These are phyloP conservation scores for Cercospora brassicicola DNA, from an alignment of 2,329 filamentous ascomycete species.

Conservation along the genomic window DNA sequence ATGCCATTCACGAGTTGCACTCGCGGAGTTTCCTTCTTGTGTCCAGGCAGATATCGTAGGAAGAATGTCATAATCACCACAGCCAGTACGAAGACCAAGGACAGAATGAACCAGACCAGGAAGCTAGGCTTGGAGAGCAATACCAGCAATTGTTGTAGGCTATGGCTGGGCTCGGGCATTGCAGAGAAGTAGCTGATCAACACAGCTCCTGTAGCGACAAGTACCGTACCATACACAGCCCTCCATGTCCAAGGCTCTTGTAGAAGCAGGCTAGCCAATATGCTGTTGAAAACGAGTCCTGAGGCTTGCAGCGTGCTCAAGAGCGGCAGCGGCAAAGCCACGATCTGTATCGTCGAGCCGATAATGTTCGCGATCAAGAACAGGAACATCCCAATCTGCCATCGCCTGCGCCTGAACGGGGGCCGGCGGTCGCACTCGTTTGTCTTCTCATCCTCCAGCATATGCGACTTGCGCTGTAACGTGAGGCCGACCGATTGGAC, in stretches of 20 bases:
- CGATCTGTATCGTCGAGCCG: conserved; percentile 96
- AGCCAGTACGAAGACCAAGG: conserved; percentile 69
- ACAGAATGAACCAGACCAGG: conserved; percentile 83
- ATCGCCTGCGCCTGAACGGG: conserved; percentile 84
- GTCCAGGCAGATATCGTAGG: conserved; percentile 33
- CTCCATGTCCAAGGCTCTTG: conserved; percentile 91
- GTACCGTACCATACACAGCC: conserved; percentile 84
- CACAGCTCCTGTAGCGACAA: conserved; percentile 85
- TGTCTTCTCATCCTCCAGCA: conserved; percentile 93
- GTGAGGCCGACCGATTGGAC: conserved; percentile 94
- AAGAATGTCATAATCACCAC: conserved; percentile 63
- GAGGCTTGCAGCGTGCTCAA: conserved; percentile 94
- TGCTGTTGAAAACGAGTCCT: conserved; percentile 96
- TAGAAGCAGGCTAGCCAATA: conserved; percentile 90
- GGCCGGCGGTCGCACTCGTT: conserved; percentile 75
- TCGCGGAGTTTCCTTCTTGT: conserved; percentile 38
- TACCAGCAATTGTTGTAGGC: conserved; percentile 73
- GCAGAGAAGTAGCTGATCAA: conserved; percentile 93
- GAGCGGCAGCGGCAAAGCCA: conserved; percentile 88
- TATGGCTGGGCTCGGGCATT: conserved; percentile 89
- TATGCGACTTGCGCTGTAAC: conserved; percentile 94
- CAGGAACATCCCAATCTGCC: conserved; percentile 96
- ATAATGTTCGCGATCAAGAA: conserved; percentile 93
- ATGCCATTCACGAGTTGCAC: conserved; percentile 64
- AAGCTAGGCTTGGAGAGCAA: conserved; percentile 75